Base-by-base conservation (phyloP, 176 grass and related monocot species). In the Chloris gayana region DNA sequence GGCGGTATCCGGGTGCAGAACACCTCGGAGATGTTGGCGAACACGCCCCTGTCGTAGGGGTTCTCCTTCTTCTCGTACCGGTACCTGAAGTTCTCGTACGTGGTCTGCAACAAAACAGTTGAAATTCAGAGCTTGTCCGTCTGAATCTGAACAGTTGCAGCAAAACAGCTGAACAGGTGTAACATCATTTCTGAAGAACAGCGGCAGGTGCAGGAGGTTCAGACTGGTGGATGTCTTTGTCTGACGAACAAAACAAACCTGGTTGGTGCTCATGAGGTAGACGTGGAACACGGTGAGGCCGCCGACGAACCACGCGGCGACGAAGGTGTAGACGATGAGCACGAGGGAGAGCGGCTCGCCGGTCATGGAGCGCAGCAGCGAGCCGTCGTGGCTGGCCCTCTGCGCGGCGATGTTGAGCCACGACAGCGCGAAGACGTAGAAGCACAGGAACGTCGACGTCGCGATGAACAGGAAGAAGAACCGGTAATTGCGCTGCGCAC, bases 61-160 rank as follows among this genome's bases (percentile, higher is more conserved):
- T 98, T 98, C 66, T 98, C 95, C 81, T 92, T 94, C 80, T 97
- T 90, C 74, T 98, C 95, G 54, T 94, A 98, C 13, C 90, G 71
- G 80, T 98, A 94, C 57, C 95, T 87, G 90, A 98, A 94, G 77
- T 98, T 98, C 90, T 98, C 92, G 45, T 98, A 98, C 34, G 95
- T 98, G 22, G 95, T 98, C 95, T 98, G 87, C 57, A 73, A 3
- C 37, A 38, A 53, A 63, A n/a, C 6, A 14, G 6, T 49, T 35
- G 19, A 27, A 25, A 22, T 54, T 54, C 3, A 50, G 47, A 50
- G 47, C 18, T 50, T 14, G 47, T 44, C 41, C 9, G 9, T 44
- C 39, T 11, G 4, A 4, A 4, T 39, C 37, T 39, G 41, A 44
- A 44, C 41, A 44, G 9, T 12, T 42, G 41, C 41, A 11, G 41